These are phyloP conservation scores for Avena insularis DNA, from an alignment of 176 grass and related monocot species.

Conservation along the genomic window DNA sequence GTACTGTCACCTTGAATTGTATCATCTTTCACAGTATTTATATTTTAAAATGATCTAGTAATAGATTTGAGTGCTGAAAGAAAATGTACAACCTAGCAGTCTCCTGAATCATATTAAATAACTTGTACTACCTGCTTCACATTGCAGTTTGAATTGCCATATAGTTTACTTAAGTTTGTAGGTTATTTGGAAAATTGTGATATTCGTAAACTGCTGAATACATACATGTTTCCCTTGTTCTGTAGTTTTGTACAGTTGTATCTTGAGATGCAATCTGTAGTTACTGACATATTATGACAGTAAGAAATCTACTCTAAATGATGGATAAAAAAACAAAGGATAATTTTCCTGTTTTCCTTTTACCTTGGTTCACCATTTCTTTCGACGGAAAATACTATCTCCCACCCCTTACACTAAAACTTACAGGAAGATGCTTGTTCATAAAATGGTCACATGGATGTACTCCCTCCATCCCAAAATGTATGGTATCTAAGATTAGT, in stretches of 20 bases:
- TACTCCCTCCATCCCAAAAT: too few species aligned
- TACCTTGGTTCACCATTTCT: background rate
- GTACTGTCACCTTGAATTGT: background rate
- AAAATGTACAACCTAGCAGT: background rate
- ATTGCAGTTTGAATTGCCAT: background rate
- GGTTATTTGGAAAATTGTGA: background rate
- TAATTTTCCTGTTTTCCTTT: background rate
- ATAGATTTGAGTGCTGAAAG: background rate
- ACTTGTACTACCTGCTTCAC: background rate
- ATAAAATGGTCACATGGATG: too few species aligned
- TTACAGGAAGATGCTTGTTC: too few species aligned
- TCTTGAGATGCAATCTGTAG: background rate
- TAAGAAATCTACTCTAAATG: too few species aligned
- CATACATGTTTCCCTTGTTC: background rate
- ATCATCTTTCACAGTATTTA: background rate
- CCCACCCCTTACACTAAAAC: too few species aligned
- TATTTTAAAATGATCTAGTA: background rate
- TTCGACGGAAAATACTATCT: background rate
- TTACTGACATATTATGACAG: background rate
- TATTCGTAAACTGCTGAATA: background rate
- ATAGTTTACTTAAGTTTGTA: background rate
- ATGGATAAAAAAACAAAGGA: background rate
- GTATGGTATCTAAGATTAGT: too few species aligned
- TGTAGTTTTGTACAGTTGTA: constrained; percentile 13
- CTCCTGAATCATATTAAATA: background rate